Base-by-base conservation (phyloP, 1,139 yeast species). In the Suhomyces atakaporum region DNA sequence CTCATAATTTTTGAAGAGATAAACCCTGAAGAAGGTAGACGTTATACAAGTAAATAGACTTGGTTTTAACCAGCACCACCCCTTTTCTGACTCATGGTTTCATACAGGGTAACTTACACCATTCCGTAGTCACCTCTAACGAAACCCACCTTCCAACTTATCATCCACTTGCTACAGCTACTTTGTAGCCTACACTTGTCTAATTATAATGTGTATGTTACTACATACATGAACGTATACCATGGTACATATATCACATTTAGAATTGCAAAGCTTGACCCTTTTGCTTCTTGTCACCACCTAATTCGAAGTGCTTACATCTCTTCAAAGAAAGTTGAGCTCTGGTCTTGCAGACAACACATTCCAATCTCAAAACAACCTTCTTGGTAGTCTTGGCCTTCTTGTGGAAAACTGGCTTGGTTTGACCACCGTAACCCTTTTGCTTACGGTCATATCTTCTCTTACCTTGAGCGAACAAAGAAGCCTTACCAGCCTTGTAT, bases 401-500 rank as follows among this genome's bases (percentile, higher is more conserved):
- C 86, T 92, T 92, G 88, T 89, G 97, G 97, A 92, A 92, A 78
- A 94, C 87, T 72, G 86, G 98, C 83, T 89, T 92, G 79, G 98
- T 92, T 81, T 92, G 99, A 87, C 99, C 99, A 87, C 99, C 99
- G 79, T 82, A 92, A 88, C 99, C 99, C 68, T 87, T 74, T 81
- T 92, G 98, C 80, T 92, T 92, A 78, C 99, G 95, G 94, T 94
- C 98, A 81, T 92, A 92, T 82, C 99, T 90, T 84, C 99, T 88
- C 90, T 94, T 94, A 84, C 99, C 99, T 81, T 92, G 97, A 62
- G 97, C 97, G 72, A 82, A 89, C 67, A 90, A 84, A 57, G 97
- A 90, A 71, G 97, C 97, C 82, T 92, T 92, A 79, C 98, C 98
- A 70, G 97, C 96, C 77, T 92, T 92, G 95, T 92, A 94, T 82